These are phyloP conservation scores for Brasenia schreberi DNA, from an alignment of 164 flowering plant genomes.

Conservation along the genomic window DNA sequence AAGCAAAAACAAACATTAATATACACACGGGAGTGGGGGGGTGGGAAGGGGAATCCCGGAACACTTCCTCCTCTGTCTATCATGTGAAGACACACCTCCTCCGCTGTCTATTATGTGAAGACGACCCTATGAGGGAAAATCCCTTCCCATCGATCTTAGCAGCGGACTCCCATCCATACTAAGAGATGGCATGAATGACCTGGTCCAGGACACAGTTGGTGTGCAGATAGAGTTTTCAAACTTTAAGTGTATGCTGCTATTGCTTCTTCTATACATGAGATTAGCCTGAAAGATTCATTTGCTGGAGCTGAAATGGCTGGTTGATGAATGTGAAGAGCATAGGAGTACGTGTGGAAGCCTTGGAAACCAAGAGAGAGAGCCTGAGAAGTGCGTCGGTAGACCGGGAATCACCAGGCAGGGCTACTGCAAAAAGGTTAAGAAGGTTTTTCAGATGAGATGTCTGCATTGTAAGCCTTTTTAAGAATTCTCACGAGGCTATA, in stretches of 20 bases:
- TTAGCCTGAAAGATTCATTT: constrained; percentile 56
- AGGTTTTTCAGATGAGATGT: too few species aligned
- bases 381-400: too few species aligned
- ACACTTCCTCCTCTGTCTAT: constrained; percentile 69
- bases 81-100: constrained; percentile 22
- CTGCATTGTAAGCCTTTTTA: too few species aligned
- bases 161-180: constrained; percentile 85
- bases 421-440: too few species aligned
- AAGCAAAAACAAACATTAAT: too few species aligned
- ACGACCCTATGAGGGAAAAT: constrained; percentile 57
- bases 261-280: constrained; percentile 37
- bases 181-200: constrained; percentile 86
- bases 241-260: constrained; percentile 62
- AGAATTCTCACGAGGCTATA: too few species aligned
- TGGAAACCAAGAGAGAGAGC: too few species aligned
- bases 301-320: constrained; percentile 26
- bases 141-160: constrained; percentile 56
- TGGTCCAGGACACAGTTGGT: constrained; percentile 77
- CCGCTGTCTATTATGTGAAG: constrained; percentile 37
- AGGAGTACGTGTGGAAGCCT: too few species aligned
- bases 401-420: too few species aligned
- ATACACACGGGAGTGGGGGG: too few species aligned
- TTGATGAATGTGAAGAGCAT: constrained; percentile 17
- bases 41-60: constrained; percentile 21
- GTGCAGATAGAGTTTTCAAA: constrained; percentile 80